Conservation (phyloP, 1,284 basidiomycete genomes). For the Rhodotorula sp. region DNA sequence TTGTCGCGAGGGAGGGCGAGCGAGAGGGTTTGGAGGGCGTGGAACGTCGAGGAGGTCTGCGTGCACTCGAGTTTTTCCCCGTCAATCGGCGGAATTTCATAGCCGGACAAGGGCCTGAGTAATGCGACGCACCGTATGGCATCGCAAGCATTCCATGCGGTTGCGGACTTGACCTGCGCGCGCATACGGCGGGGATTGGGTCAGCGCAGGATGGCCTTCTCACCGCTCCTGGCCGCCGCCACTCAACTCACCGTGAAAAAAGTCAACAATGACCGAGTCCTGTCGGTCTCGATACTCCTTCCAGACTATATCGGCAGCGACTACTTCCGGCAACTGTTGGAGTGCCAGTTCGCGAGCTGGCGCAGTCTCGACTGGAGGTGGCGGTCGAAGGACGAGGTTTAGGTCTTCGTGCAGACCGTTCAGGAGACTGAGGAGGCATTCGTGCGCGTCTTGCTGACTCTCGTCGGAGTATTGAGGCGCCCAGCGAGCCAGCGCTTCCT, state of each 20-base stretch:
- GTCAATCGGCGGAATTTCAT: background rate
- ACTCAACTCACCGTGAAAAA: constrained; percentile 71
- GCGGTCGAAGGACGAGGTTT: constrained; percentile 78
- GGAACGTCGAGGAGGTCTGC: constrained; percentile 94
- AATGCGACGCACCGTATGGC: constrained; percentile 68
- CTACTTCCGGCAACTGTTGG: constrained; percentile 76
- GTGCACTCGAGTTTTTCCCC: too few relatives aligned
- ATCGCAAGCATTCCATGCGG: constrained; percentile 83
- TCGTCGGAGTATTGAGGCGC: constrained; percentile 81
- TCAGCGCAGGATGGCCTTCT: background rate
- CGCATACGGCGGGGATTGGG: accelerated
- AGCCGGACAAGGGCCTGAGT: background rate
- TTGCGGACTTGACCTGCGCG: constrained; percentile 70
- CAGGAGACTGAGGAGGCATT: constrained; percentile 87
- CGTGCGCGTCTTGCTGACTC: constrained; percentile 97
- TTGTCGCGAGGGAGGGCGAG: constrained; percentile 68
- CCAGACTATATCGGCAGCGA: constrained; percentile 90
- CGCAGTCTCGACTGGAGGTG: constrained; percentile 56
- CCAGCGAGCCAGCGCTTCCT: constrained; percentile 72
- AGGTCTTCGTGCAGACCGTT: constrained; percentile 95
- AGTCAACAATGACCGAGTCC: constrained; percentile 90
- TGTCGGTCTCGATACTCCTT: constrained; percentile 81
- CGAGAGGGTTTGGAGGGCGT: constrained; percentile 83
- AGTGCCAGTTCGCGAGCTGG: constrained; percentile 74
- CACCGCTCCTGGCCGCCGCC: background rate